phyloP scores from a whole-genome alignment of 306 rosid genomes.

The Lotus japonicus region DNA sequence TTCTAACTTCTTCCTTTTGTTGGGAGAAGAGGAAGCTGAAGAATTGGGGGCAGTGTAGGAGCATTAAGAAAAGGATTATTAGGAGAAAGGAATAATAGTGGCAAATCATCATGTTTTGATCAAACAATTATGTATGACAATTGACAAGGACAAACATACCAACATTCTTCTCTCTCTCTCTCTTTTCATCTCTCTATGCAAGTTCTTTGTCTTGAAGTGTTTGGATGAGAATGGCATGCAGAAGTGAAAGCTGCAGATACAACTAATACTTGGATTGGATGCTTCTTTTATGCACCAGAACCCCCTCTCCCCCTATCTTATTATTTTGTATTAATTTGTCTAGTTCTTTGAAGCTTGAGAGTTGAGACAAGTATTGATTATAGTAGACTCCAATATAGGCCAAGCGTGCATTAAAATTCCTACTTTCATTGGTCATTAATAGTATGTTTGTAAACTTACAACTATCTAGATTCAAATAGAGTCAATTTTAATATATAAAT shows the following conservation, averaged over 20 bases:
- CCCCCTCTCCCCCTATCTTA: background rate
- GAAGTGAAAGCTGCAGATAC: conserved; percentile 61
- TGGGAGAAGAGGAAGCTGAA: conserved; percentile 30
- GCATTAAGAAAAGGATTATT: conserved; percentile 31
- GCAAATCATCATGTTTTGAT: conserved; percentile 46
- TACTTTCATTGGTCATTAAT: conserved; percentile 19
- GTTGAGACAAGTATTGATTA: conserved; percentile 21
- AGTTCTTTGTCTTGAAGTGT: conserved; percentile 55
- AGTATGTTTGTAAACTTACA: no score
- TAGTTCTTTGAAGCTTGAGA: conserved; percentile 14
- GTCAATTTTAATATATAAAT: no score
- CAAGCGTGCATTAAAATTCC: conserved; percentile 33
- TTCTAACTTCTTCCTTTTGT: conserved; percentile 36
- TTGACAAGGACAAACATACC: conserved; percentile 66
- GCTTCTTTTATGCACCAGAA: conserved; percentile 35
- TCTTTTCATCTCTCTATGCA: conserved; percentile 30
- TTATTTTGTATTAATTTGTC: conserved; percentile 3
- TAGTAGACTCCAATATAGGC: conserved; percentile 1
- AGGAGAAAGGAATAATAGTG: conserved; percentile 37
- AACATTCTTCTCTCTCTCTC: conserved; percentile 39
- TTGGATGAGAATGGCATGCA: conserved; percentile 80
- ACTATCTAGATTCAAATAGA: no score
- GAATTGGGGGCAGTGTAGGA: conserved; percentile 37
- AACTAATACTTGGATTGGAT: conserved; percentile 39
- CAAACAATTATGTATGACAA: conserved; percentile 60